Percentiles rank a stretch among this genome's conserved stretches.
Conservation (phyloP, 2,329 filamentous ascomycete species). For the Pyrenophora graminea region DNA sequence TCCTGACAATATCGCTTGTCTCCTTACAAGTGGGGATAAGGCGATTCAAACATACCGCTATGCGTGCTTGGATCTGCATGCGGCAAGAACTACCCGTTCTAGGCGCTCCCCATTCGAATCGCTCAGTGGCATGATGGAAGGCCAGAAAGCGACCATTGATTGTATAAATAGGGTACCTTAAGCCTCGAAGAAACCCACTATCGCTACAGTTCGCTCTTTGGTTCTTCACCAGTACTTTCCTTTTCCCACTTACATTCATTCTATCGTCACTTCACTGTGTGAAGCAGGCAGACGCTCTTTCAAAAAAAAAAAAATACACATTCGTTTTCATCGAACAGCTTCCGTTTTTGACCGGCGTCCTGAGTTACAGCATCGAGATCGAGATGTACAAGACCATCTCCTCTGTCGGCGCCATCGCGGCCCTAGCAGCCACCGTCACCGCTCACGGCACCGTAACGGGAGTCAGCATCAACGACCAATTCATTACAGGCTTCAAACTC, state of each 20-base stretch:
- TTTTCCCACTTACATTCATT: slow-evolving; percentile 31
- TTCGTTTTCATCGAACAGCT: slow-evolving; percentile 29
- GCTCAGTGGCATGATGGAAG: not conserved
- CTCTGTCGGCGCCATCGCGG: slow-evolving; percentile 34
- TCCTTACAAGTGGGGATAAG: slow-evolving; percentile 16
- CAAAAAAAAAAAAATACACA: slow-evolving; percentile 15
- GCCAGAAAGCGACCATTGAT: slow-evolving; percentile 1
- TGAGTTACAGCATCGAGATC: slow-evolving; percentile 3
- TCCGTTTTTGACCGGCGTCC: slow-evolving; percentile 15
- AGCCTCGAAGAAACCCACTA: slow-evolving; percentile 17
- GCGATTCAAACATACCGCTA: slow-evolving; percentile 14
- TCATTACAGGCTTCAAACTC: slow-evolving; percentile 51
- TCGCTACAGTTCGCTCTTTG: slow-evolving; percentile 33
- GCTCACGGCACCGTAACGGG: slow-evolving; percentile 54
- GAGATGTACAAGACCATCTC: slow-evolving; percentile 38
- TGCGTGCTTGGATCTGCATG: slow-evolving; percentile 19
- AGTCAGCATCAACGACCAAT: slow-evolving; percentile 54
- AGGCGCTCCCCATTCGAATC: slow-evolving; percentile 12
- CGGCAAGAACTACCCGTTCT: slow-evolving; percentile 20
- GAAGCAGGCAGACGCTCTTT: slow-evolving; percentile 43
- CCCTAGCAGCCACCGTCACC: slow-evolving; percentile 47
- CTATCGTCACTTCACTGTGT: slow-evolving; percentile 38
- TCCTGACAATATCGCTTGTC: slow-evolving; percentile 35
- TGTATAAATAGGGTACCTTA: slow-evolving; percentile 29
- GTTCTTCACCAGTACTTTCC: slow-evolving; percentile 35